Base-by-base conservation (phyloP, 2,329 filamentous ascomycete species). In the Stemphylium beticola region DNA sequence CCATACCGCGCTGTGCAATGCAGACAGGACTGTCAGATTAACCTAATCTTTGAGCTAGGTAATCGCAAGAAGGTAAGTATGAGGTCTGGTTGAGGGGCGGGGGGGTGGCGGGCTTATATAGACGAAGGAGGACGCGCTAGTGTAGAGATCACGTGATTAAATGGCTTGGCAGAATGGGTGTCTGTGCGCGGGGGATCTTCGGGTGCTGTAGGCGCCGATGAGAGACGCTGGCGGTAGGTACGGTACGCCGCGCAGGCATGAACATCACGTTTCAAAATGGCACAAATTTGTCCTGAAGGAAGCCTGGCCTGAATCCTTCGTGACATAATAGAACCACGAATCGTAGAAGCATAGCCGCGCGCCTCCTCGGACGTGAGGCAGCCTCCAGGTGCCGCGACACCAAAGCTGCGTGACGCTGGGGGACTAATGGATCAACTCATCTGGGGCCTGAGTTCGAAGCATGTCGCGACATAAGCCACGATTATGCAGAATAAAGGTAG, bases 1-100 rank as follows among this genome's bases (percentile, higher is more conserved):
- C 70, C 58, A 57, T 66, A 60, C 72, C 70, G 62, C 71, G 71
- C 60, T 73, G 72, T 74, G 71, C 72, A 70, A 74, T 74, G 71
- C 64, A 74, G 69, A 64, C 62, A 57, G 65, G 62, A 59, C 62
- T 56, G 49, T 55, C 62, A 66, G 68, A 67, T 55, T 54, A 57
- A 61, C 64, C 61, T 52, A 57, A 65, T 64, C 62, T 63, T 60
- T 74, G 71, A 73, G 59, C 71, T 59, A 53, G 57, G 64, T 54
- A 53, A 59, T 67, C 66, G 60, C 66, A 65, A 72, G 63, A 73
- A 74, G 71, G 71, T 73, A 66, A 66, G 61, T 65, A 64, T 64
- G 54, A 36, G 40, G 29, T 17, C 12, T 41, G 20, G 24, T 20
- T 11, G 29, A 12, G 4, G 10, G 40, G 10, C 5, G 3, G 45